A percentile compares a stretch with the other conserved stretches of the same genome.
phyloP scores from a whole-genome alignment of 441 rosid species.

The Gossypium schwendimanii region DNA sequence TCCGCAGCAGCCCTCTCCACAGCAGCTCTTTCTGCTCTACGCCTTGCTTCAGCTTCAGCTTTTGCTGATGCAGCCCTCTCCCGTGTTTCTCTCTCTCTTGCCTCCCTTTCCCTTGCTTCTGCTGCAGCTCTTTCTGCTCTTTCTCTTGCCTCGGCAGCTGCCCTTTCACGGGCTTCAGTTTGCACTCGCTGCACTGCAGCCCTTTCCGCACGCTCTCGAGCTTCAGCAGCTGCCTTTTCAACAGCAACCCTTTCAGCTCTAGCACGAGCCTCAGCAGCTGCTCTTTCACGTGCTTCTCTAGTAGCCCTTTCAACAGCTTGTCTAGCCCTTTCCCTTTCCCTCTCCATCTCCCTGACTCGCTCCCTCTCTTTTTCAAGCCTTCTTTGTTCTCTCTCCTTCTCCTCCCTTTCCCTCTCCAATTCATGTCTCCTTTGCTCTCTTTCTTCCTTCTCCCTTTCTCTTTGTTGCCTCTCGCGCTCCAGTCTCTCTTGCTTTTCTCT shows the following conservation, averaged over 20 bases:
- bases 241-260: constrained; percentile 81
- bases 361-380: constrained; percentile 54
- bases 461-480: constrained; percentile 35
- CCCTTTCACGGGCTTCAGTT: constrained; percentile 89
- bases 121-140: constrained; percentile 80
- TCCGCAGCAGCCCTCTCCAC: constrained; percentile 34
- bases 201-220: constrained; percentile 84
- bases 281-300: constrained; percentile 96
- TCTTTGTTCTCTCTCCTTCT: constrained; percentile 55
- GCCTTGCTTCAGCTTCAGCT: constrained; percentile 46
- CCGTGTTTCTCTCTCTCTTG: constrained; percentile 52
- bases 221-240: constrained; percentile 58
- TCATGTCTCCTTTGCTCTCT: constrained; percentile 35
- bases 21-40: constrained; percentile 43
- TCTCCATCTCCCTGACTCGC: constrained; percentile 30
- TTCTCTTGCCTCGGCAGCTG: constrained; percentile 51
- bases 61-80: constrained; percentile 41
- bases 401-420: constrained; percentile 49
- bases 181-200: constrained; percentile 85
- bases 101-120: constrained; percentile 73
- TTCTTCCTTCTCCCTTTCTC: constrained; percentile 52
- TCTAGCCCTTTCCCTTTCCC: constrained; percentile 60
- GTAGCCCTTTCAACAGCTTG: constrained; percentile 93
- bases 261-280: constrained; percentile 67
- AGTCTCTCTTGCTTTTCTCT: constrained; percentile 61